These are phyloP conservation scores for Blastobotrys aristatus DNA, from an alignment of 1,139 yeast species.

Conservation along the genomic window DNA sequence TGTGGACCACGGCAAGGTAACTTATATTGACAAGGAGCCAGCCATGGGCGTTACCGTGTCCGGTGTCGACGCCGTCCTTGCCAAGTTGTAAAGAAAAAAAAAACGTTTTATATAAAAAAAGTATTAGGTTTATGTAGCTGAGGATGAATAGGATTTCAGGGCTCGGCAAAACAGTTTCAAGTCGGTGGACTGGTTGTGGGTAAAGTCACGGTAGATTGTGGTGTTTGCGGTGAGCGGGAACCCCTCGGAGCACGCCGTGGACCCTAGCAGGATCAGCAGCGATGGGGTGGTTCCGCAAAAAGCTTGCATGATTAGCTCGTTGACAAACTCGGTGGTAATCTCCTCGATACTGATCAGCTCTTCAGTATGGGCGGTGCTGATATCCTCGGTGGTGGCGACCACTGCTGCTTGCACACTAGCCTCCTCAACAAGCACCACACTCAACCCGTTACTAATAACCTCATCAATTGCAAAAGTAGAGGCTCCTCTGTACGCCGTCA, in stretches of 20 bases:
- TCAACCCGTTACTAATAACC: not conserved
- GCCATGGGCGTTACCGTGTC: conserved; percentile 59
- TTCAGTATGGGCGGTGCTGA: conserved; percentile 4
- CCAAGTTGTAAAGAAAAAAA: conserved; percentile 36
- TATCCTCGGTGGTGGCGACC: conserved; percentile 1
- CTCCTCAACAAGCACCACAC: conserved; percentile 14
- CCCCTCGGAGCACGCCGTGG: conserved; percentile 15
- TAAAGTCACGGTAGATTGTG: conserved; percentile 15
- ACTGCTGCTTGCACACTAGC: conserved; percentile 7
- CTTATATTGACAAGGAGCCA: conserved; percentile 62
- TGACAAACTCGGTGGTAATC: conserved; percentile 9
- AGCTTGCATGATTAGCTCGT: conserved; percentile 8
- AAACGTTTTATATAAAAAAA: not conserved
- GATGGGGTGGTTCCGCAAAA: conserved; percentile 15
- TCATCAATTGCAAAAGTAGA: not conserved
- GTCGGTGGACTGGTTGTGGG: conserved; percentile 2
- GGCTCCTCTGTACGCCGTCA: not conserved
- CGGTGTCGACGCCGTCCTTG: conserved; percentile 50
- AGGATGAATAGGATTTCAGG: conserved; percentile 7
- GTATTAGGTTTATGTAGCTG: not conserved
- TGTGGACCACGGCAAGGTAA: conserved; percentile 59
- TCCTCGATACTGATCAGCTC: conserved; percentile 1
- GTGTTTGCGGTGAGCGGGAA: conserved; percentile 19
- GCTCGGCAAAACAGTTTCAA: conserved; percentile 11
- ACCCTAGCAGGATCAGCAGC: conserved; percentile 16